Base-by-base conservation (phyloP, 768 basidiomycete genomes). In the Phanerochaete sordida region DNA sequence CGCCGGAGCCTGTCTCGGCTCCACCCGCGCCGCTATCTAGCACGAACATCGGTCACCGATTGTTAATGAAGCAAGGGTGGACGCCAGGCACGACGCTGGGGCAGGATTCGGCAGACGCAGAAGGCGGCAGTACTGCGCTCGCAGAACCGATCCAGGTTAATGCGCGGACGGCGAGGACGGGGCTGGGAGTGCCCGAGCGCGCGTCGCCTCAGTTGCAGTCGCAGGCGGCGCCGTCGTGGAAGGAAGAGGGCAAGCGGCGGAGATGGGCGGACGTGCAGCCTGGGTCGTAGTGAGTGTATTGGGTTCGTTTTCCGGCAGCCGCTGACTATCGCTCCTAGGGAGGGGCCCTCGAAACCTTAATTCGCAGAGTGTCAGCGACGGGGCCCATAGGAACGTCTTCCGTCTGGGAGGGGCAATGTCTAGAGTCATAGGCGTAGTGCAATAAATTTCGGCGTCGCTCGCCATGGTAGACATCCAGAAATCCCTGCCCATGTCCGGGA, bases 31-130 rank as follows among this genome's bases (percentile, higher is more conserved):
- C 87, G 0, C 66, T 91, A 23, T 68, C 82, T 1, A 67, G 78
- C 2, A 75, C 77, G 19, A 92, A 90, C 65, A 74, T 91, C 56
- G 91, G 90, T 0, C 84, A 88, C 65, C 79, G 76, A 37, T 74
- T 93, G 30, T 75, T 92, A 0, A 74, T 85, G 70, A 87, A 85
- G 68, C 88, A 89, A 70, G 90, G 90, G 1, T 93, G 91, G 91
- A 74, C 77, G 19, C 90, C 88, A 9, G 91, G 90, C 0, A 72
- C 78, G 24, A 75, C 80, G 2, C 77, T 88, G 19, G 84, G 84
- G 2, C 61, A 67, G 15, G 55, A 69, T 7, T 62, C 64, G 19
- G 51, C 28, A 35, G 69, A 67, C 19, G 26, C 62, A 12, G 69
- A 70, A 12, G 77, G 76, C 30, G 76, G 70, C 31, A 70, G 73